These are phyloP conservation scores for Clitopilus hobsonii DNA, from an alignment of 768 basidiomycete species.

Conservation along the genomic window DNA sequence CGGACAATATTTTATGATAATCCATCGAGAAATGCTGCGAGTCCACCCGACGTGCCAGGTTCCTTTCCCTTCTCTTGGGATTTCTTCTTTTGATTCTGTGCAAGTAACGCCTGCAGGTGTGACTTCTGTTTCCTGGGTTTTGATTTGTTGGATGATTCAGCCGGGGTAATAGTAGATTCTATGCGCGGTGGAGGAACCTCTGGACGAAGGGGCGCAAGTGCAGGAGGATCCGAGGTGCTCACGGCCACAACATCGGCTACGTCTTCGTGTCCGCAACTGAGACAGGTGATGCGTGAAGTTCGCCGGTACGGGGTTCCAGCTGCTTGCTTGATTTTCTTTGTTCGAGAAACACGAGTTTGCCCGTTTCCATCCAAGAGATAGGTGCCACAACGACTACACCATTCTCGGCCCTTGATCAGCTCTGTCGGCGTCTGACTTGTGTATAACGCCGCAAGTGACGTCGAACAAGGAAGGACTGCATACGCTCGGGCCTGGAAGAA, in stretches of 20 bases:
- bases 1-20: neutral
- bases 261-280: constrained; percentile 21
- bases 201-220: constrained; percentile 1
- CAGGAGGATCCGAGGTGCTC: neutral
- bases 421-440: constrained; percentile 27
- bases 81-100: neutral
- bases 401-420: constrained; percentile 11
- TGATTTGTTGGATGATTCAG: neutral
- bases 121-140: constrained; percentile 32
- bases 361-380: constrained; percentile 38
- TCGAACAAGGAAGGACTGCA: constrained; percentile 45
- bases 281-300: constrained; percentile 23
- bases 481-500: constrained; percentile 46
- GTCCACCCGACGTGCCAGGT: neutral
- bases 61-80: neutral
- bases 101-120: neutral
- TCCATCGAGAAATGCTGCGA: neutral
- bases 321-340: constrained; percentile 17
- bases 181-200: neutral
- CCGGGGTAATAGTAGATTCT: neutral
- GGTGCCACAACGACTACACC: constrained; percentile 52
- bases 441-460: constrained; percentile 61
- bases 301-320: constrained; percentile 7
- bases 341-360: constrained; percentile 28
- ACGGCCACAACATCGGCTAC: constrained; percentile 1